Evolutionary conservation across 176 grass and related monocot species (phyloP).

Genomic region (Themeda triandra): DNA sequence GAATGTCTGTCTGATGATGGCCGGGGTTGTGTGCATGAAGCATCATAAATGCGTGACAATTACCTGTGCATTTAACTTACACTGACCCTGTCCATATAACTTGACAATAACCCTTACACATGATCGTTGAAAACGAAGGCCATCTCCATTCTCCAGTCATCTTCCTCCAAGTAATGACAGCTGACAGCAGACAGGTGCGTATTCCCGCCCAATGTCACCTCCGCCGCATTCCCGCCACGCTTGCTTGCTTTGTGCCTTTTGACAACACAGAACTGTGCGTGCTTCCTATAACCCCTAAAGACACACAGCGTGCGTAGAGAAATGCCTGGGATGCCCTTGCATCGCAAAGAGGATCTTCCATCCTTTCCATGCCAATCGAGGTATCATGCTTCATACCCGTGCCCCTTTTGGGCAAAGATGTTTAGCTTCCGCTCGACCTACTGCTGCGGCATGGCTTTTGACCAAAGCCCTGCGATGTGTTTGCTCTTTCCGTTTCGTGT

Average conservation of each 20-base stretch:
- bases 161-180: not conserved
- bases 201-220: not conserved
- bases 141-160: not conserved
- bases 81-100: not conserved
- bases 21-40: not conserved
- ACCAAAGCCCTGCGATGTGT: conserved; percentile 26
- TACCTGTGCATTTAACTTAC: not conserved
- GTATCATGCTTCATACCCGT: not conserved
- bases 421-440: not conserved
- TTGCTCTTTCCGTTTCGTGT: too few relatives aligned
- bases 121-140: not conserved
- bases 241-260: not conserved
- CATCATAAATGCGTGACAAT: not conserved
- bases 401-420: conserved; percentile 39
- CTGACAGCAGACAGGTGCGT: not conserved
- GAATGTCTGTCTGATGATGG: too few relatives aligned
- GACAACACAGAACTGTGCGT: not conserved
- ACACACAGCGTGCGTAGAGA: not conserved
- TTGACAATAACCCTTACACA: not conserved
- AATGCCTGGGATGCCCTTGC: conserved; percentile 20
- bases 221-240: not conserved
- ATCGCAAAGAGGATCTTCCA: conserved; percentile 31
- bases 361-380: conserved; percentile 31
- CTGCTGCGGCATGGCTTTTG: conserved; percentile 28
- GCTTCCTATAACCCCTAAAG: not conserved